phyloP scores from a whole-genome alignment of 2,329 filamentous ascomycete genomes.

The Colletotrichum paranaense region DNA sequence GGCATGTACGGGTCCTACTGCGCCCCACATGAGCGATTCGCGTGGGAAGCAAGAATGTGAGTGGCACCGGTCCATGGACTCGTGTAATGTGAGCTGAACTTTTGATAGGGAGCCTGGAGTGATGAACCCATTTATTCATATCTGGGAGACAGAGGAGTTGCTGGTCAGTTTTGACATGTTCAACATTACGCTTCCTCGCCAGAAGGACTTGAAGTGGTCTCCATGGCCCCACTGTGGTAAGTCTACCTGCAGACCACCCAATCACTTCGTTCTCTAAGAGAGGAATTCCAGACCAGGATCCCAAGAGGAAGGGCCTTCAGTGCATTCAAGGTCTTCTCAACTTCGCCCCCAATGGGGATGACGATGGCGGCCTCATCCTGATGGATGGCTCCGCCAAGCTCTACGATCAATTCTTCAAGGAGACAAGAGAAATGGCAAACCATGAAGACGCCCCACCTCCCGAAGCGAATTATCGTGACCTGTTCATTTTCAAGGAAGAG shows the following conservation, averaged over 20 bases:
- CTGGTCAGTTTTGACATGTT: slow-evolving; percentile 46
- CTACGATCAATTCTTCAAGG: slow-evolving; percentile 55
- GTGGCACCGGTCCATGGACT: background rate
- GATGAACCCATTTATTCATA: slow-evolving; percentile 51
- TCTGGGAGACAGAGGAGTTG: slow-evolving; percentile 49
- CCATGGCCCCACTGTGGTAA: slow-evolving; percentile 23
- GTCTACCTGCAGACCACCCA: background rate
- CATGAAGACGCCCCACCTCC: slow-evolving; percentile 40
- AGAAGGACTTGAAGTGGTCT: slow-evolving; percentile 22
- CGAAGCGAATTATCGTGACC: slow-evolving; percentile 41
- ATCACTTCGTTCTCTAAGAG: background rate
- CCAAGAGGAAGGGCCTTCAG: slow-evolving; percentile 40
- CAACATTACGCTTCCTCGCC: slow-evolving; percentile 53
- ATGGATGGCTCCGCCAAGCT: slow-evolving; percentile 55
- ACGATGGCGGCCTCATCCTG: slow-evolving; percentile 58
- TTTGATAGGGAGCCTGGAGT: slow-evolving; percentile 47
- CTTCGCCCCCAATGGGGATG: slow-evolving; percentile 54
- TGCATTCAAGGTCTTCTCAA: slow-evolving; percentile 57
- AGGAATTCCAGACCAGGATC: slow-evolving; percentile 47
- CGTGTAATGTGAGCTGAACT: background rate
- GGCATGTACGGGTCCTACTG: slow-evolving; percentile 55
- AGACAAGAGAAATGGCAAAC: slow-evolving; percentile 31
- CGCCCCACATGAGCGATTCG: slow-evolving; percentile 53
- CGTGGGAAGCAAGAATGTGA: slow-evolving; percentile 53
- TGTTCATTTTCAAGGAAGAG: slow-evolving; percentile 55